Conservation (phyloP, 163 green algal species). For the Volvox carteri region DNA sequence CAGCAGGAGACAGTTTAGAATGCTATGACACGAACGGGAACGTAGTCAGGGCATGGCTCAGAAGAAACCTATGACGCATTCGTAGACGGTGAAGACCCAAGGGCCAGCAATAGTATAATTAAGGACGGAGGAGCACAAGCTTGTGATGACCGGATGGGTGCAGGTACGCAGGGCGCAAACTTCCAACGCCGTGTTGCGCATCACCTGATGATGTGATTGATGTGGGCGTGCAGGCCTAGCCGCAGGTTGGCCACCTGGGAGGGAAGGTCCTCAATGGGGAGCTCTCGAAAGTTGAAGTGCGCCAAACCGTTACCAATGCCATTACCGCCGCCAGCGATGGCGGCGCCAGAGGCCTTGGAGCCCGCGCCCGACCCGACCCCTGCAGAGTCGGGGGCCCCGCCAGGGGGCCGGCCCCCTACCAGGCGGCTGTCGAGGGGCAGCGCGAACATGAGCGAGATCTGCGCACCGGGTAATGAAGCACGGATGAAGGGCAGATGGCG, state of each 20-base stretch:
- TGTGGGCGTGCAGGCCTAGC: conserved; percentile 76
- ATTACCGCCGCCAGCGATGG: neutral
- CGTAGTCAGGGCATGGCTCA: too few species aligned
- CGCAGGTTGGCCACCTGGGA: conserved; percentile 67
- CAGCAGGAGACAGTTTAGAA: too few species aligned
- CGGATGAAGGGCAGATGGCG: too few species aligned
- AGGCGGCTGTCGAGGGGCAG: conserved; percentile 30
- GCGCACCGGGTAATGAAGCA: neutral
- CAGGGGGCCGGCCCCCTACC: neutral
- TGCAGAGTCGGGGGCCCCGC: neutral
- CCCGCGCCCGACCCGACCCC: neutral
- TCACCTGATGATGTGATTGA: conserved; percentile 76
- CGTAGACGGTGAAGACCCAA: too few species aligned
- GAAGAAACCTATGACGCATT: too few species aligned
- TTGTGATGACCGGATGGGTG: too few species aligned
- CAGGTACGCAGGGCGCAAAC: too few species aligned
- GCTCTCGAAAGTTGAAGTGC: conserved; percentile 42
- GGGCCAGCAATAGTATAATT: too few species aligned
- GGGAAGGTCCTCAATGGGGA: conserved; percentile 52
- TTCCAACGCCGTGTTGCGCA: too few species aligned
- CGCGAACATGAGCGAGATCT: conserved; percentile 58
- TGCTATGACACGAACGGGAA: too few species aligned
- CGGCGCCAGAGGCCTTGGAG: neutral
- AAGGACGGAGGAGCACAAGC: too few species aligned
- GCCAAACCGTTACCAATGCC: neutral